These are phyloP conservation scores for Candida stauntonica DNA, from an alignment of 805 yeast genomes.

Conservation along the genomic window DNA sequence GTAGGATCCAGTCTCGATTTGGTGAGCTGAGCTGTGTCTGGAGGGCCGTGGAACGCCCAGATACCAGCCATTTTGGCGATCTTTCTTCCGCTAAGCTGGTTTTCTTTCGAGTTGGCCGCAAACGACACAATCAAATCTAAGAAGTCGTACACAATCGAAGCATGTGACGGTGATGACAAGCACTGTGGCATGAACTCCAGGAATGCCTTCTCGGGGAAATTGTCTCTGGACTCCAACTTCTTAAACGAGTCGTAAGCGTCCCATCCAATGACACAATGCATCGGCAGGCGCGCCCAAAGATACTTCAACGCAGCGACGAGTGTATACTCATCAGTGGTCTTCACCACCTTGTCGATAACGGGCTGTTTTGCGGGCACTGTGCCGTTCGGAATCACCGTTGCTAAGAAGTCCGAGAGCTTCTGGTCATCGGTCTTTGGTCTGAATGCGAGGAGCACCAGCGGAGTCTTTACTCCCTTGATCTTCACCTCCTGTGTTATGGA, in stretches of 20 bases:
- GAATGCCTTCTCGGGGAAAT: constrained; percentile 70
- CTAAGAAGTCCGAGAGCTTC: constrained; percentile 53
- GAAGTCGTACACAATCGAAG: constrained; percentile 84
- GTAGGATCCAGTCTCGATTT: constrained; percentile 23
- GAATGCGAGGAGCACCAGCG: constrained; percentile 72
- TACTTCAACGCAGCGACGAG: constrained; percentile 72
- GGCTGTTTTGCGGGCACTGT: constrained; percentile 41
- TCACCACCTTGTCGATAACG: constrained; percentile 40
- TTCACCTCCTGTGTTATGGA: constrained; percentile 70
- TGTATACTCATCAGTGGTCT: constrained; percentile 60
- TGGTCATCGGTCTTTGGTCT: constrained; percentile 64
- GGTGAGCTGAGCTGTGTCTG: constrained; percentile 19
- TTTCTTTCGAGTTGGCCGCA: constrained; percentile 73
- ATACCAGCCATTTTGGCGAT: constrained; percentile 77
- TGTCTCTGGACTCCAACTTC: constrained; percentile 56
- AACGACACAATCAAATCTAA: constrained; percentile 74
- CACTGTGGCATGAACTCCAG: constrained; percentile 81
- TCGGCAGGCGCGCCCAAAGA: constrained; percentile 82
- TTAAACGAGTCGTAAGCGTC: constrained; percentile 70
- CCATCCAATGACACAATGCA: constrained; percentile 81
- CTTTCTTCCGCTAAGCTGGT: constrained; percentile 75
- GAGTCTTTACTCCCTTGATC: constrained; percentile 63
- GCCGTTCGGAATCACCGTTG: constrained; percentile 56
- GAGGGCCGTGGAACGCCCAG: constrained; percentile 72
- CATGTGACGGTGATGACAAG: constrained; percentile 78